Evolutionary conservation across 805 yeast species (phyloP), one percentile per base, ranked within the genome.

Genomic region (Lipomyces starkeyi): DNA sequence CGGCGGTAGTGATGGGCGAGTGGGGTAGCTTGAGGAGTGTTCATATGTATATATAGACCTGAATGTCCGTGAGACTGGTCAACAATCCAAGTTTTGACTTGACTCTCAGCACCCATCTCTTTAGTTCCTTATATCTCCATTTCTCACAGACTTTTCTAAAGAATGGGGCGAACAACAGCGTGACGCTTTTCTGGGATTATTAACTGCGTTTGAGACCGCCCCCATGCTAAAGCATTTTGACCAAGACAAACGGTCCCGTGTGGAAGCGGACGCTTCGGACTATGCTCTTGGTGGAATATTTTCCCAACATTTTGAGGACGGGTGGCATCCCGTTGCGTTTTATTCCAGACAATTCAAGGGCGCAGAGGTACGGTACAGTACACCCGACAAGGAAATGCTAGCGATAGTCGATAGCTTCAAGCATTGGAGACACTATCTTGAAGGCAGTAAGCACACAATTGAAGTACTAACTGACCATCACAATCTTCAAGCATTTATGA

Each of bases 391-490:
- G 17, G 47, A 37, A 37, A 37, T 37, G 47, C 4, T 37, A 14
- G 47, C 47, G 3, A 63, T 69, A n/a, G 20, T 69, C 3, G 59
- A 63, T 1, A 54, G 68, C 11, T 53, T 69, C 32, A 59, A 62
- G 52, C 29, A 29, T 25, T 66, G 37, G 22, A 56, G 59, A 2
- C 66, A 66, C 47, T 25, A 43, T 14, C 55, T 69, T 9, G 29
- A 40, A 8, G 73, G 71, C 20, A 37, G 47, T 37, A 14, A 11
- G 47, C 47, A 49, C n/a, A n/a, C n/a, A n/a, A n/a, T 9, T 54
- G 25, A 27, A 9, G 14, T 68, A 7, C 9, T 20, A 6, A 68
- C 71, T 1, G 71, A 67, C 34, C 71, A 64, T 32, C 63, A 27
- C 5, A 43, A 65, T 4, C 35, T 68, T 34, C 22, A 47, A 7